phyloP scores from a whole-genome alignment of 495 filamentous ascomycete genomes.

The Cercophora samala region DNA sequence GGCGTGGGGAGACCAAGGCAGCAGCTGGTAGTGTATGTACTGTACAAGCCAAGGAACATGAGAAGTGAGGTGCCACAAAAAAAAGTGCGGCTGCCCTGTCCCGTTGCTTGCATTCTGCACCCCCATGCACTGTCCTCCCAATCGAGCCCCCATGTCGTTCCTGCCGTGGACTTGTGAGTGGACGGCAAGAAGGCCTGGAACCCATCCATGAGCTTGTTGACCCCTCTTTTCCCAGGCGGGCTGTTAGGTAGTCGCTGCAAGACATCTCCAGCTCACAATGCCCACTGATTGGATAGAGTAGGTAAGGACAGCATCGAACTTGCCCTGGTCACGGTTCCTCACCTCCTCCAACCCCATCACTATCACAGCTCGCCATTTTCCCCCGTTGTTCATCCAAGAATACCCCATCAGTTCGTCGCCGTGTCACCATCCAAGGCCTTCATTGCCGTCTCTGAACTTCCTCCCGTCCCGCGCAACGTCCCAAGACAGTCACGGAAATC shows the following conservation, averaged over 20 bases:
- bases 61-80: too few species aligned
- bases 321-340: background rate
- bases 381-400: background rate
- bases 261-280: background rate
- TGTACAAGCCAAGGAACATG: too few species aligned
- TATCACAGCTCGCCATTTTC: background rate
- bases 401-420: background rate
- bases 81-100: too few species aligned
- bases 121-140: too few species aligned
- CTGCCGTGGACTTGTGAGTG: too few species aligned
- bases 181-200: too few species aligned
- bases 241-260: background rate
- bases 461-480: too few species aligned
- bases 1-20: background rate
- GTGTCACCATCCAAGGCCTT: background rate
- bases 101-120: too few species aligned
- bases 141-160: too few species aligned
- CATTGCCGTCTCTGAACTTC: too few species aligned
- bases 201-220: background rate
- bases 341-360: background rate
- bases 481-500: too few species aligned
- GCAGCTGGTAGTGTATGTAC: too few species aligned
- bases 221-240: background rate
- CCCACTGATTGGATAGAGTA: background rate
- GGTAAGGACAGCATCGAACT: background rate